A percentile compares a stretch with the other conserved stretches of the same genome.
Conservation (phyloP, 164 flowering plant genomes). For the Vitis labrusca region DNA sequence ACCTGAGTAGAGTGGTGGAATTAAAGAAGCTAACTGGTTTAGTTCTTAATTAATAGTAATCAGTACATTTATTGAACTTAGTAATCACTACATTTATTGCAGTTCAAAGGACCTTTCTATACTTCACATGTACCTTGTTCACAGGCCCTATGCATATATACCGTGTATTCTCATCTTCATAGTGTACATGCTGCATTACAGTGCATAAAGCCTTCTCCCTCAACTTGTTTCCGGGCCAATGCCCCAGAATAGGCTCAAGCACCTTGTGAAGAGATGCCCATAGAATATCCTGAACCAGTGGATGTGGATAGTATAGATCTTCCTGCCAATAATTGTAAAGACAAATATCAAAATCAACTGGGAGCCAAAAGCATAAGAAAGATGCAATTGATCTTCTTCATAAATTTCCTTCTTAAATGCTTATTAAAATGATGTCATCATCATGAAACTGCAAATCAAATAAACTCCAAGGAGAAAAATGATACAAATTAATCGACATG, state of each 20-base stretch:
- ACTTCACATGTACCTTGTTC: slow-evolving; percentile 52
- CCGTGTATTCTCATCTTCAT: slow-evolving; percentile 78
- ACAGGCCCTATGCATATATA: slow-evolving; percentile 79
- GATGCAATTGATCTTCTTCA: too few species aligned
- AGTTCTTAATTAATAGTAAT: too few species aligned
- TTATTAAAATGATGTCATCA: background rate
- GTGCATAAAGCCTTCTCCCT: slow-evolving; percentile 56
- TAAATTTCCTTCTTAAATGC: background rate
- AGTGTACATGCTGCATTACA: slow-evolving; percentile 65
- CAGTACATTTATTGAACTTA: too few species aligned
- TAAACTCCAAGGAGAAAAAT: too few species aligned
- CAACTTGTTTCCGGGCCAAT: slow-evolving; percentile 59
- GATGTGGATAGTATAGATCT: slow-evolving; percentile 75
- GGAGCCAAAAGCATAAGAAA: too few species aligned
- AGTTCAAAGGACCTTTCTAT: background rate
- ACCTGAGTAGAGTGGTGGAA: too few species aligned
- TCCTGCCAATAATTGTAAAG: slow-evolving; percentile 37
- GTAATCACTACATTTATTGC: too few species aligned
- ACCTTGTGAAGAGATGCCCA: slow-evolving; percentile 60
- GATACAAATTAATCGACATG: too few species aligned
- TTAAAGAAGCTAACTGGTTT: too few species aligned
- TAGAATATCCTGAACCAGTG: slow-evolving; percentile 61
- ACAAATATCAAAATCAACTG: background rate
- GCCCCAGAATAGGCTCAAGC: slow-evolving; percentile 53
- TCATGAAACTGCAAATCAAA: background rate